A percentile compares a stretch with the other conserved stretches of the same genome.
Evolutionary conservation across 345 rosid genomes (phyloP).

Genomic region (Citrus australasica): DNA sequence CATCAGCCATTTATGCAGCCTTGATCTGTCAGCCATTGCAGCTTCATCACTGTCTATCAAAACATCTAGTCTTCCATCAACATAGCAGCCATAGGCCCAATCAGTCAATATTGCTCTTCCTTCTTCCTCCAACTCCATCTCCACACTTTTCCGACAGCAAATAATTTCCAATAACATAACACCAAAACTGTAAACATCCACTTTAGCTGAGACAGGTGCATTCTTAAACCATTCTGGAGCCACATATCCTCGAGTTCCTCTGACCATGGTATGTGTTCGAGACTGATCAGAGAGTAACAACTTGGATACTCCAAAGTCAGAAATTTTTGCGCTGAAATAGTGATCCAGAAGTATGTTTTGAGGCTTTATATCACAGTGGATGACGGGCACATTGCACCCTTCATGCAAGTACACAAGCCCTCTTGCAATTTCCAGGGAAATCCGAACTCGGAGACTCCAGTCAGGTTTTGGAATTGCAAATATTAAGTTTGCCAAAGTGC

Average conservation of each 20-base stretch:
- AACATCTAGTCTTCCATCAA: slow-evolving; percentile 7
- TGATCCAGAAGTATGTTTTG: slow-evolving; percentile 19
- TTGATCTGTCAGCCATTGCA: slow-evolving; percentile 10
- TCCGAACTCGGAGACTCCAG: slow-evolving; percentile 22
- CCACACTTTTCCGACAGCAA: slow-evolving; percentile 19
- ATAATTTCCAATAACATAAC: slow-evolving; percentile 23
- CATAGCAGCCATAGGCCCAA: slow-evolving; percentile 20
- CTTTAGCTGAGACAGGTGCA: slow-evolving; percentile 22
- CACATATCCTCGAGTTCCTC: slow-evolving; percentile 20
- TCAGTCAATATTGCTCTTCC: slow-evolving; percentile 2
- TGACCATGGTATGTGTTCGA: slow-evolving; percentile 1
- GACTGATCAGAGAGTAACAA: slow-evolving; percentile 1
- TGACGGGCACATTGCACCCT: slow-evolving; percentile 14
- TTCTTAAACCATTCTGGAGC: slow-evolving; percentile 28
- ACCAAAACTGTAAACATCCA: slow-evolving; percentile 34
- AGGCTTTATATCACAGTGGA: slow-evolving; percentile 16
- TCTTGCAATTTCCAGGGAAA: slow-evolving; percentile 17
- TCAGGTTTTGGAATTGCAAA: slow-evolving; percentile 7
- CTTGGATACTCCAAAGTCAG: slow-evolving; percentile 15
- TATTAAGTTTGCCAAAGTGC: slow-evolving; percentile 18
- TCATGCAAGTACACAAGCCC: slow-evolving; percentile 26
- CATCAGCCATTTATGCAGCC: slow-evolving; percentile 16
- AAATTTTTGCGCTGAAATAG: neutral
- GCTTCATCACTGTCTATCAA: slow-evolving; percentile 3
- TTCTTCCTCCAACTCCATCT: neutral